Evolutionary conservation across 306 rosid species (phyloP).

Genomic region (Rosa lucieae): DNA sequence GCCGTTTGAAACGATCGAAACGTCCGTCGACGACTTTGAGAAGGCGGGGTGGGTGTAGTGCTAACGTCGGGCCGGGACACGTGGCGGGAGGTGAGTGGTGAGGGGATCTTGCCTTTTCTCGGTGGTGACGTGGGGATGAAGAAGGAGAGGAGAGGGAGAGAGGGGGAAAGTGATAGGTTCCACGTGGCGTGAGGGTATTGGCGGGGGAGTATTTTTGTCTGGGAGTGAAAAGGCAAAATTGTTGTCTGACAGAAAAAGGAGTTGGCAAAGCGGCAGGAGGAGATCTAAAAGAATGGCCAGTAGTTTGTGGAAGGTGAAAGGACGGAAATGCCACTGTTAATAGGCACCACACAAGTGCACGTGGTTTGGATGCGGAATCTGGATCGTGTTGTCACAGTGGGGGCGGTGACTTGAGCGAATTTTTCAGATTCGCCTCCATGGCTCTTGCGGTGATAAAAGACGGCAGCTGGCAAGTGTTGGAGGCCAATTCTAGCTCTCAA

Average conservation of each 20-base stretch:
- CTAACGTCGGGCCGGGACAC: not conserved
- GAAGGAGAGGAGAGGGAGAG: not conserved
- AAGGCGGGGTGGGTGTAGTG: no score
- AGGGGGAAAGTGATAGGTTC: not conserved
- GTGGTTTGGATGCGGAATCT: not conserved
- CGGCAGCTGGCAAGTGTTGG: no score
- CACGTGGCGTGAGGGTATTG: not conserved
- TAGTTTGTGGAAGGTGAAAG: not conserved
- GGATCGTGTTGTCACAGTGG: not conserved
- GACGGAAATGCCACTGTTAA: constrained; percentile 17
- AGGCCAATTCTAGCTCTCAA: no score
- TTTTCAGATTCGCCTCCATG: no score
- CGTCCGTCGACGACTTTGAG: constrained; percentile 12
- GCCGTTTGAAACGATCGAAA: constrained; percentile 24
- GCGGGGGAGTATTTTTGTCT: not conserved
- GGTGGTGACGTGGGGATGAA: constrained; percentile 4
- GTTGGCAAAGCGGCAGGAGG: not conserved
- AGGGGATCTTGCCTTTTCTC: not conserved
- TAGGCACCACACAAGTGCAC: constrained; percentile 32
- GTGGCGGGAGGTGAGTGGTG: not conserved
- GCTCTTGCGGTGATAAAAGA: no score
- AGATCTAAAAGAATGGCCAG: constrained; percentile 1
- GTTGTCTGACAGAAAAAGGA: not conserved
- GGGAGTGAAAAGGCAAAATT: not conserved
- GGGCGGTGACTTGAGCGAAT: not conserved